Evolutionary conservation across 1,139 yeast genomes (phyloP).

Genomic region (Kurtzmaniella natalensis): DNA sequence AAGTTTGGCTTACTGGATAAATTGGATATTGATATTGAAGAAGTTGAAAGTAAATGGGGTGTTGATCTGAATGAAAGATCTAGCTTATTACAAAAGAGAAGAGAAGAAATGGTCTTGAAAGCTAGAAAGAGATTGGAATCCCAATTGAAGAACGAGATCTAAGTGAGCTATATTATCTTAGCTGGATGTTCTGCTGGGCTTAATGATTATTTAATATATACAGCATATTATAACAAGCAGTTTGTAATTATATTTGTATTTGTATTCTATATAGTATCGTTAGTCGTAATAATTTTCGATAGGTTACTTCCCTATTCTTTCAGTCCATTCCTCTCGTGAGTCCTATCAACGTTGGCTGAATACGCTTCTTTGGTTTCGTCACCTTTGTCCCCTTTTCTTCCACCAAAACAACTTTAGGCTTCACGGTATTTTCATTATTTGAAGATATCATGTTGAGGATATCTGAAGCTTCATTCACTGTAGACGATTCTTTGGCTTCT

Average conservation of each 20-base stretch:
- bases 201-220: no score
- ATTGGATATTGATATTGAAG: slow-evolving; percentile 12
- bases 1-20: slow-evolving; percentile 27
- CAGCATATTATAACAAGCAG: no score
- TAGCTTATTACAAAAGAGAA: slow-evolving; percentile 21
- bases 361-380: slow-evolving; percentile 5
- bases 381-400: no score
- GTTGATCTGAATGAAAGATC: slow-evolving; percentile 16
- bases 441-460: not conserved
- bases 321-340: no score
- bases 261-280: no score
- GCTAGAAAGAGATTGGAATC: slow-evolving; percentile 41
- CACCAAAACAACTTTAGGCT: no score
- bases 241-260: no score
- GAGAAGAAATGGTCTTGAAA: slow-evolving; percentile 41
- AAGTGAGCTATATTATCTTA: slow-evolving; percentile 3
- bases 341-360: slow-evolving; percentile 6
- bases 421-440: no score
- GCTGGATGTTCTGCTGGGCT: no score
- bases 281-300: no score
- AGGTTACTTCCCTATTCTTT: no score
- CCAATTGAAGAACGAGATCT: slow-evolving; percentile 27
- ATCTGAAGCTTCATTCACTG: slow-evolving; percentile 2
- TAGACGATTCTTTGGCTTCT: no score
- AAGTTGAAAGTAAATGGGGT: slow-evolving; percentile 15